phyloP scores from a whole-genome alignment of 2,329 filamentous ascomycete genomes.

The Aspergillus sp. region DNA sequence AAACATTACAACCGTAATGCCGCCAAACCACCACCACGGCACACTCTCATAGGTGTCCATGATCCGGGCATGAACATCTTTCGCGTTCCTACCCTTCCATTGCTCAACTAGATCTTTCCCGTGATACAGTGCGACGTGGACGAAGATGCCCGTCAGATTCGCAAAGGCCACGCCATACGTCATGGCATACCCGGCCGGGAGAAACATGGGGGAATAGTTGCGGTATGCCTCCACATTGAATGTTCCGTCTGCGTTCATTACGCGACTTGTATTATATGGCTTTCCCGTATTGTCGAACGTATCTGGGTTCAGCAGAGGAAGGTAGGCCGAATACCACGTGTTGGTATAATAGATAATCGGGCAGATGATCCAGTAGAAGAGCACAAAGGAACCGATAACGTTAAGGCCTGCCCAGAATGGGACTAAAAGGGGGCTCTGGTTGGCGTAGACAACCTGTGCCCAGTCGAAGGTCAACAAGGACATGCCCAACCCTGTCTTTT shows the following conservation, averaged over 20 bases:
- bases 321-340: slow-evolving; percentile 58
- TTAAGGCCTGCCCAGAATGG: slow-evolving; percentile 55
- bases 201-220: slow-evolving; percentile 66
- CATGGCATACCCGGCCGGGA: slow-evolving; percentile 60
- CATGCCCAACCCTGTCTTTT: slow-evolving; percentile 66
- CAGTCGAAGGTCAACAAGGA: slow-evolving; percentile 75
- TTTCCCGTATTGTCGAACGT: slow-evolving; percentile 66
- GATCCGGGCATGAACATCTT: slow-evolving; percentile 48
- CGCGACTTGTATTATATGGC: slow-evolving; percentile 62
- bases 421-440: slow-evolving; percentile 68
- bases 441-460: slow-evolving; percentile 69
- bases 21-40: slow-evolving; percentile 51
- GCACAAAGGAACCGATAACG: slow-evolving; percentile 47
- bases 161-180: slow-evolving; percentile 66
- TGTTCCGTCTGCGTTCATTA: slow-evolving; percentile 57
- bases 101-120: slow-evolving; percentile 40
- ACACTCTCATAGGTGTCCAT: slow-evolving; percentile 45
- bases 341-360: slow-evolving; percentile 56
- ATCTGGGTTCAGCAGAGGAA: slow-evolving; percentile 63
- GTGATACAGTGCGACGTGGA: slow-evolving; percentile 43
- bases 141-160: slow-evolving; percentile 60
- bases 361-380: slow-evolving; percentile 49
- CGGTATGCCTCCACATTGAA: slow-evolving; percentile 64
- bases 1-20: slow-evolving; percentile 42
- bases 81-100: slow-evolving; percentile 36